A percentile compares a stretch with the other conserved stretches of the same genome.
These are phyloP conservation scores for Hippophae gyantsensis DNA, from an alignment of 306 rosid genomes.

Conservation along the genomic window DNA sequence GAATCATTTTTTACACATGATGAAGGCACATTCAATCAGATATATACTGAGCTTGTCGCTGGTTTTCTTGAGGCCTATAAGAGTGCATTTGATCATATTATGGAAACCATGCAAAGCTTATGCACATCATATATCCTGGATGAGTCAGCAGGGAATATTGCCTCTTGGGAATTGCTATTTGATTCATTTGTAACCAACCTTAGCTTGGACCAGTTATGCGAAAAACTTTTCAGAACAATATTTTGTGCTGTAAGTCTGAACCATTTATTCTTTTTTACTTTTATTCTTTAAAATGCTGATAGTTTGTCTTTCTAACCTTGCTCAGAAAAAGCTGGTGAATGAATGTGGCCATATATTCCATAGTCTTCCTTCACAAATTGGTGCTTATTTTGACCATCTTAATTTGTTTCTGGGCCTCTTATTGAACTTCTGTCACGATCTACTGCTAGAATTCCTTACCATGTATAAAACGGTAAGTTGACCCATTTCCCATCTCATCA, in stretches of 20 bases:
- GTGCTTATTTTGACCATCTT: constrained; percentile 41
- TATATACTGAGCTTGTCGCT: constrained; percentile 19
- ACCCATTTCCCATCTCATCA: constrained; percentile 1
- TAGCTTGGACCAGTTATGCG: constrained; percentile 40
- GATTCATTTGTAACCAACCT: constrained; percentile 34
- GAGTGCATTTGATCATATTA: constrained; percentile 37
- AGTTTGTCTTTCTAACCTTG: constrained; percentile 16
- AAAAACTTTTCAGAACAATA: constrained; percentile 39
- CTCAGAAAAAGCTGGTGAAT: constrained; percentile 54
- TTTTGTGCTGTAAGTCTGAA: constrained; percentile 48
- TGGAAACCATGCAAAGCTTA: constrained; percentile 35
- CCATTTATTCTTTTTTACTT: not conserved
- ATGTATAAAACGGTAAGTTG: constrained; percentile 62
- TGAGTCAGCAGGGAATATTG: constrained; percentile 33
- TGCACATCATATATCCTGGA: constrained; percentile 27
- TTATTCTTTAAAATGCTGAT: constrained; percentile 12
- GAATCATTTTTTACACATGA: constrained; percentile 13
- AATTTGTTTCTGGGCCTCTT: constrained; percentile 30
- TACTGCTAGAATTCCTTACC: constrained; percentile 57
- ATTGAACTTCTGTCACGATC: constrained; percentile 44
- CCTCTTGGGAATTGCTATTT: constrained; percentile 46
- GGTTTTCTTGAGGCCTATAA: constrained; percentile 36
- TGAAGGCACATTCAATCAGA: constrained; percentile 10
- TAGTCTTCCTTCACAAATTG: constrained; percentile 21
- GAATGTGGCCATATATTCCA: constrained; percentile 16